These are phyloP conservation scores for Lepidium sativum DNA, from an alignment of 345 rosid species.

Conservation along the genomic window DNA sequence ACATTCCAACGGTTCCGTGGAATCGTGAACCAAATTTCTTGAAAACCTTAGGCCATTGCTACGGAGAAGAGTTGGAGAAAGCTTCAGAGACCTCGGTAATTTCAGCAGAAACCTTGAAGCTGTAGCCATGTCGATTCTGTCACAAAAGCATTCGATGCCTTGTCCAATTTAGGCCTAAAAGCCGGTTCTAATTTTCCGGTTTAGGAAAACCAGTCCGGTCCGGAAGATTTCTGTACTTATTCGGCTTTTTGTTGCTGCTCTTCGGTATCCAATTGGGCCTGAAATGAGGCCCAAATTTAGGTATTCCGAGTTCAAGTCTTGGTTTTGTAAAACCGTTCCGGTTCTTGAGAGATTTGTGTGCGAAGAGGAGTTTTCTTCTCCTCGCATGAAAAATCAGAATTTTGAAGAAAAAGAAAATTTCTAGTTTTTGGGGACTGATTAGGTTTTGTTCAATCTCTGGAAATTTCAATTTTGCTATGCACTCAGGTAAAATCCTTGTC, in stretches of 20 bases:
- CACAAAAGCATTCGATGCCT: background rate
- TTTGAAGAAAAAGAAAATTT: background rate
- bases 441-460: conserved; percentile 24
- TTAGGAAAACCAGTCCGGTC: background rate
- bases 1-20: background rate
- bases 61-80: conserved; percentile 4
- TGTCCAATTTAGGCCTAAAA: background rate
- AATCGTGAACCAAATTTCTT: conserved; percentile 6
- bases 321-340: background rate
- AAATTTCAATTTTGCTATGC: conserved; percentile 14
- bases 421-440: background rate
- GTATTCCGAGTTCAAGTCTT: background rate
- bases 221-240: background rate
- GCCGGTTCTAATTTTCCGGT: background rate
- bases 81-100: conserved; percentile 30
- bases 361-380: background rate
- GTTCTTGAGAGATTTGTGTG: conserved; percentile 1
- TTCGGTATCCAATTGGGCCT: background rate
- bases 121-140: conserved; percentile 35
- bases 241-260: too few relatives aligned
- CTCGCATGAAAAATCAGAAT: conserved; percentile 6
- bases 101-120: conserved; percentile 39
- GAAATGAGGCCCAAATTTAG: background rate
- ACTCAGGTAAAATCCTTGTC: conserved; percentile 17
- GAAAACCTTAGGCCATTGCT: background rate